Evolutionary conservation across 441 rosid genomes (phyloP), one percentile per base, ranked within the genome.

Genomic region (Corymbia citriodora): DNA sequence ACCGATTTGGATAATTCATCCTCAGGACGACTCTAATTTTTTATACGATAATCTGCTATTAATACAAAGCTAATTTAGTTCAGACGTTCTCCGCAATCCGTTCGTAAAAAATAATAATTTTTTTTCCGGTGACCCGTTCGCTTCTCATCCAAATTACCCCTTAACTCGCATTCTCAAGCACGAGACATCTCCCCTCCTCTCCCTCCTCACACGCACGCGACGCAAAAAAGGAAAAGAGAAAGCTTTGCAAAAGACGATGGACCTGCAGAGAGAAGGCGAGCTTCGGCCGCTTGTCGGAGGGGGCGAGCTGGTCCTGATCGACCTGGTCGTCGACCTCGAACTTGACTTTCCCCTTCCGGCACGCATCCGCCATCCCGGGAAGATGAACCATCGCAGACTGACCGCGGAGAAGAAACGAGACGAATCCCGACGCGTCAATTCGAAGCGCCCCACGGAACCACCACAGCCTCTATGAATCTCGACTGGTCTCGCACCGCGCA

Each of bases 341-440:
- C 91, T 87, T 87, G 50, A 53, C 87, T 83, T 90, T 86, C 54
- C 48, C 91, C 87, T 70, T 87, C 31, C 74, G 55, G 40, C 89
- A 40, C 54, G 89, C 53, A 15, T 54, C 87, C 87, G 65, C 87
- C 91, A 88, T 87, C 31, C 88, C 88, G 25, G 61, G 45, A 25
- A 87, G 49, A 52, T 87, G 86, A 90, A 90, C 91, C 91, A 90
- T 90, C 54, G 85, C 85, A 89, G 57, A 50, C 54, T 54, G 40
- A 52, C 57, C 40, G 45, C 33, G 29, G 7, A 27, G 57, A 49
- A 27, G 85, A 23, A 88, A 55, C 55, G 48, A 70, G 89, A n/a
- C 55, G 89, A 88, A 68, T n/a, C 61, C 83, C 89, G 82, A 23
- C 82, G 27, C 49, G 49, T 48, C n/a, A 45, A 13, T 45, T 49